Base-by-base conservation (phyloP, 805 yeast genomes). In the Zygotorulaspora chibaensis region DNA sequence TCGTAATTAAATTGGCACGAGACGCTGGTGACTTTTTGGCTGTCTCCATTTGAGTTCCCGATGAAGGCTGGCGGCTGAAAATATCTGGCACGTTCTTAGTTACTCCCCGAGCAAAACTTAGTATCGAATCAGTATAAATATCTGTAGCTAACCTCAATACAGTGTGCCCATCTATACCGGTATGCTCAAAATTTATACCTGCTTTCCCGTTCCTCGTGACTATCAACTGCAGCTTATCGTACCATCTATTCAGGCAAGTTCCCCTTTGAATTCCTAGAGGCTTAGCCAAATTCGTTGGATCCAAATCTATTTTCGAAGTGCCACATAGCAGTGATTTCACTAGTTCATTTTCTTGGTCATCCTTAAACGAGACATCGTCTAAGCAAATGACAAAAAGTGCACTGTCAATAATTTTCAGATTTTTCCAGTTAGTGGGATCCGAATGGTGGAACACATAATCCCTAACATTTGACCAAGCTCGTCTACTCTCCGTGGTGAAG, bases 101-200 rank as follows among this genome's bases (percentile, higher is more conserved):
- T 57, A 89, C 88, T 11, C 85, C 75, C 57, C 78, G 81, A 8
- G 96, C 96, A 73, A 88, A 89, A 40, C 90, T 77, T 50, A 89
- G 70, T 43, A 89, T 87, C 1, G 96, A 84, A 63, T 89, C 97
- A 0, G 96, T 89, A 63, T 89, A 89, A 45, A 89, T 85, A 65
- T 89, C 96, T 33, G 88, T 80, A 11, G 88, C 95, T 70, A 85
- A 84, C 52, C 96, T 70, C 54, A 89, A 70, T 3, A 89, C 96
- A 0, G 97, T 89, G 65, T 89, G 96, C 46, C 97, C 97, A 67
- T 89, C 97, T 23, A 89, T 95, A 55, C 96, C 96, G 0, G 97
- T 85, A 61, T 89, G 93, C 60, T 89, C 97, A 62, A 89, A 89
- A 65, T 90, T 89, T 54, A 89, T 82, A 25, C 97, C 97, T 2